Evolutionary conservation across 1,284 basidiomycete genomes (phyloP).

Genomic region (Apiotrichum montevideense): DNA sequence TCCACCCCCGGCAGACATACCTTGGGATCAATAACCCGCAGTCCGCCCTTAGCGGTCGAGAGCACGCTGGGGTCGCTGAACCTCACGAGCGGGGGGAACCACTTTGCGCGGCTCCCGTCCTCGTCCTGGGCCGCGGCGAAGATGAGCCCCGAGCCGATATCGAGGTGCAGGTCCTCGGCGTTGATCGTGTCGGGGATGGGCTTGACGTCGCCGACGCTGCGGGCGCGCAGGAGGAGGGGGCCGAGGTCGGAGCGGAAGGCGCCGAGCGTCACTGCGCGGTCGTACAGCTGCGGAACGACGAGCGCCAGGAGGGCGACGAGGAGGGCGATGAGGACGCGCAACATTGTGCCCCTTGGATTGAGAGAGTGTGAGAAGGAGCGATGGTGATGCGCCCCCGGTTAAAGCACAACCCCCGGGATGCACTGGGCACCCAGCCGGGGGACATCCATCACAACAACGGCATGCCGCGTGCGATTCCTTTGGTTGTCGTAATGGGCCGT

Average conservation of each 20-base stretch:
- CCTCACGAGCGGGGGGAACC: slow-evolving; percentile 26
- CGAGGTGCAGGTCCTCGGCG: slow-evolving; percentile 16
- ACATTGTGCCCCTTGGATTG: too few relatives aligned
- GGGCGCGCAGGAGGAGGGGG: not conserved
- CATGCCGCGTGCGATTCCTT: too few relatives aligned
- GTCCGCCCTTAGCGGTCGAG: slow-evolving; percentile 9
- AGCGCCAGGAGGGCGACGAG: not conserved
- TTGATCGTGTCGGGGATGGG: slow-evolving; percentile 12
- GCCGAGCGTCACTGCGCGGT: slow-evolving; percentile 11
- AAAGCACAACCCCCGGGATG: too few relatives aligned
- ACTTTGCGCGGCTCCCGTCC: slow-evolving; percentile 24
- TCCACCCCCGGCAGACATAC: slow-evolving; percentile 12
- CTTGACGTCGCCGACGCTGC: not conserved
- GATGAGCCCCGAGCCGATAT: slow-evolving; percentile 6
- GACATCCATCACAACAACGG: too few relatives aligned
- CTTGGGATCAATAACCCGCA: slow-evolving; percentile 27
- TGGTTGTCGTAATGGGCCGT: too few relatives aligned
- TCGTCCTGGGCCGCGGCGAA: slow-evolving; percentile 10
- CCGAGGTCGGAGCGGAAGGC: slow-evolving; percentile 7
- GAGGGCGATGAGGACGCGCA: too few relatives aligned
- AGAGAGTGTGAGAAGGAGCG: too few relatives aligned
- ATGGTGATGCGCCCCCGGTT: too few relatives aligned
- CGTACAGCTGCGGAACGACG: slow-evolving; percentile 7
- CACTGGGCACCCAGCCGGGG: too few relatives aligned
- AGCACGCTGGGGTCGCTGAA: slow-evolving; percentile 14